phyloP scores from a whole-genome alignment of 257 asterid genomes.

The Penstemon davidsonii region DNA sequence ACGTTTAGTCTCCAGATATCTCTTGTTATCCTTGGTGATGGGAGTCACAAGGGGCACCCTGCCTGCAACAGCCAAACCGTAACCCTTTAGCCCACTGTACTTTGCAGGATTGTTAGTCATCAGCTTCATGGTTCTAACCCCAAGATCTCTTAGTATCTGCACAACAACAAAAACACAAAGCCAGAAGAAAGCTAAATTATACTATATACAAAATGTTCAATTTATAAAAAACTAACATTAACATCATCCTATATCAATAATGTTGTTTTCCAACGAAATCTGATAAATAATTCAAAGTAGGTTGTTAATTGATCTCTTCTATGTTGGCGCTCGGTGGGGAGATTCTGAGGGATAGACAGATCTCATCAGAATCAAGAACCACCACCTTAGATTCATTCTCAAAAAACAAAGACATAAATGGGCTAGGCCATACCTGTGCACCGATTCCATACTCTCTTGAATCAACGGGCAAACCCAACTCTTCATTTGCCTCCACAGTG shows the following conservation, averaged over 20 bases:
- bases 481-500: constrained; percentile 97
- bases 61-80: constrained; percentile 82
- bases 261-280: no score
- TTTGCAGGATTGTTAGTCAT: constrained; percentile 99
- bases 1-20: constrained; percentile 88
- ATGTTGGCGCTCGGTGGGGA: no score
- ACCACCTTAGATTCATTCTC: no score
- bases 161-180: constrained; percentile 20
- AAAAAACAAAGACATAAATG: no score
- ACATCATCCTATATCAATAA: no score
- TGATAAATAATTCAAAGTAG: no score
- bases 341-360: no score
- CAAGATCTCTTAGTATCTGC: constrained; percentile 95
- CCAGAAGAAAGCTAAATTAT: background rate
- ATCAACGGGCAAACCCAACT: constrained; percentile 92
- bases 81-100: constrained; percentile 90
- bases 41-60: constrained; percentile 83
- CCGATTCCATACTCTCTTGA: constrained; percentile 98
- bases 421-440: constrained; percentile 72
- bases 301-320: no score
- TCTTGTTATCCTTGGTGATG: constrained; percentile 78
- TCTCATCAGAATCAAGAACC: no score
- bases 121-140: constrained; percentile 94
- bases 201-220: no score
- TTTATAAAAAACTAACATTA: no score